Evolutionary conservation across 139 green algal genomes (phyloP).

Genomic region (Chlorella sp.): DNA sequence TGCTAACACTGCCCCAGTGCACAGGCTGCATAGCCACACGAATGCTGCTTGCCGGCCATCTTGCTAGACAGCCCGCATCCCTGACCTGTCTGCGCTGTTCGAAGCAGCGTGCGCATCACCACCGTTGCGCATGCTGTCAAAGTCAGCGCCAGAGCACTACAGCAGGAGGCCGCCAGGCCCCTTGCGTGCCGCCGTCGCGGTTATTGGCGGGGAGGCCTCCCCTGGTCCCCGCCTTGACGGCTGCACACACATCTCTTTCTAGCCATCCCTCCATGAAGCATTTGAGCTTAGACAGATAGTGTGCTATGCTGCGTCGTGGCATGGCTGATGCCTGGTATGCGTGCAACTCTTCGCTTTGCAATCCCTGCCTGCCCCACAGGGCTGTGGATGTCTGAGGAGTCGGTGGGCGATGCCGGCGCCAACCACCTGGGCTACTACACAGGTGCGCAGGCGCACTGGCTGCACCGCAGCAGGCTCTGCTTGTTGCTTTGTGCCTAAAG

Average conservation of each 20-base stretch:
- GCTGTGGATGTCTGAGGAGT: conserved; percentile 89
- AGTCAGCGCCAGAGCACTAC: conserved; percentile 40
- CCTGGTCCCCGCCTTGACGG: no score
- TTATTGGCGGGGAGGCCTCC: neutral
- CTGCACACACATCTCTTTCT: neutral
- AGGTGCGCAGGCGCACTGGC: no score
- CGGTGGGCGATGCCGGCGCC: conserved; percentile 88
- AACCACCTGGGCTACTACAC: conserved; percentile 78
- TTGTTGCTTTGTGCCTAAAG: no score
- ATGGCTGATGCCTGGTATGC: no score
- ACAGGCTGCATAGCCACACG: no score
- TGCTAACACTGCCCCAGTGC: no score
- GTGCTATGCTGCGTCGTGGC: no score
- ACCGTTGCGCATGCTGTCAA: conserved; percentile 49
- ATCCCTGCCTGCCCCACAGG: conserved; percentile 44
- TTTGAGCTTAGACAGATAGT: no score
- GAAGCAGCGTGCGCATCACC: conserved; percentile 43
- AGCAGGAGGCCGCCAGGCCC: no score
- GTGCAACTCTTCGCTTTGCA: neutral
- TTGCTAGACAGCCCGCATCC: neutral
- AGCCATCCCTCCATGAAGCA: no score
- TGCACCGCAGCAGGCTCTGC: no score
- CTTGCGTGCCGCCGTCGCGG: conserved; percentile 3
- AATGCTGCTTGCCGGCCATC: neutral
- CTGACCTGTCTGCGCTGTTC: conserved; percentile 34